Evolutionary conservation across 2,329 filamentous ascomycete species (phyloP), one percentile per base, ranked within the genome.

Genomic region (Alternaria novae-zelandiae): DNA sequence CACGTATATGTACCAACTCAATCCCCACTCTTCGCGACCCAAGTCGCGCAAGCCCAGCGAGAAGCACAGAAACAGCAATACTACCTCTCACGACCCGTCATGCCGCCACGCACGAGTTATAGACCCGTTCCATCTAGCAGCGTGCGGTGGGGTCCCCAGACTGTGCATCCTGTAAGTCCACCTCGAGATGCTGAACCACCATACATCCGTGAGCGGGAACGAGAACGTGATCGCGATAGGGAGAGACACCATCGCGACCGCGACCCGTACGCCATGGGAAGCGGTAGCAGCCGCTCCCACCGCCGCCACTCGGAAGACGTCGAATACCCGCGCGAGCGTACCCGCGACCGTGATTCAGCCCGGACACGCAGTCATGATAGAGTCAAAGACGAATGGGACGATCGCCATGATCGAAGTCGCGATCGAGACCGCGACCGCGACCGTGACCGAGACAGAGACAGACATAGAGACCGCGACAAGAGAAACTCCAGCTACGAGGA

Each of bases 21-120:
- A 46, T 75, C 78, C 2, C 83, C 83, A 4, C 69, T 84, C 4
- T 85, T 85, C 63, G 83, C 83, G 5, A 82, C 82, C 1, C 81
- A 82, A 15, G 78, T 84, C 5, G 81, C 82, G 7, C 78, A 80
- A 25, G 58, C 80, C 32, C 75, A 81, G 36, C 59, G 57, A 13
- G 59, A 62, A 47, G 59, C 74, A 28, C 70, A 74, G 1, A 74
- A 72, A 26, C 70, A 74, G 2, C 74, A 72, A 25, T 74, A 78
- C 63, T 74, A 79, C 53, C 74, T 76, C 8, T 64, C 70, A 5
- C 61, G 76, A 17, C 77, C 78, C 2, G 50, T 64, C 3, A 70
- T 78, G 70, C 66, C 75, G 0, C 56, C 70, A 13, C 60, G 76
- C 9, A 57, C 70, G 2, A 74, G 68, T 28, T 77, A 79, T 63